Percentiles rank a stretch among this genome's conserved stretches.
Evolutionary conservation across 805 yeast species (phyloP).

Genomic region (Candida endomychidarum): DNA sequence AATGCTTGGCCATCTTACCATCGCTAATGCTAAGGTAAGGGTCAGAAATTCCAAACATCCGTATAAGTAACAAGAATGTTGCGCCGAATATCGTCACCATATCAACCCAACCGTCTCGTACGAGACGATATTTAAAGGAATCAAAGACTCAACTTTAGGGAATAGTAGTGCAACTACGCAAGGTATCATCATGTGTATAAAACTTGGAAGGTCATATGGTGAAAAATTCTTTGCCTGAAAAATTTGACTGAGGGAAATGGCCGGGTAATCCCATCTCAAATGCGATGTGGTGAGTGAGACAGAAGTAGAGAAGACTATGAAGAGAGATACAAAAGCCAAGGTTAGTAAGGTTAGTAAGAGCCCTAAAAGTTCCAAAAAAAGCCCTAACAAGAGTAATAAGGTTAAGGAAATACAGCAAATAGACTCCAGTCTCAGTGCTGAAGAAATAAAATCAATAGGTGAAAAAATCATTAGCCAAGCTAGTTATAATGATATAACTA

Average conservation of each 20-base stretch:
- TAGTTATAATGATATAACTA: conserved; percentile 53
- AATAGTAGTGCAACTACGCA: conserved; percentile 49
- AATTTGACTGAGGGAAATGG: conserved; percentile 3
- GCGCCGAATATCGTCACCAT: conserved; percentile 53
- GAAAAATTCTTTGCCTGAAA: conserved; percentile 8
- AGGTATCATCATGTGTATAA: conserved; percentile 62
- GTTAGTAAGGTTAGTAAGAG: too few species aligned
- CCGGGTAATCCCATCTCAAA: conserved; percentile 13
- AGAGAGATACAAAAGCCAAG: conserved; percentile 6
- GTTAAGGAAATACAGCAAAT: neutral
- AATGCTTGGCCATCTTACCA: too few species aligned
- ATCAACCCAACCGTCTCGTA: conserved; percentile 39
- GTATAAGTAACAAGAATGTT: conserved; percentile 46
- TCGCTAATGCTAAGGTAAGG: neutral
- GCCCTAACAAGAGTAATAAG: neutral
- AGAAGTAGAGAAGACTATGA: neutral
- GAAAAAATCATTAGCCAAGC: conserved; percentile 42
- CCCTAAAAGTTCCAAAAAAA: too few species aligned
- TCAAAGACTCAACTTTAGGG: conserved; percentile 45
- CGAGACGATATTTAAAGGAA: conserved; percentile 36
- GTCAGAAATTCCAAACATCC: conserved; percentile 48
- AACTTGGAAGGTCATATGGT: conserved; percentile 66
- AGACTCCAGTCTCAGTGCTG: conserved; percentile 14
- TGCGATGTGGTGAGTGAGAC: neutral
- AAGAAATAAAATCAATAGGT: conserved; percentile 24